Base-by-base conservation (phyloP, 108 stramenopile species). In the Cylindrotheca fusiformis region DNA sequence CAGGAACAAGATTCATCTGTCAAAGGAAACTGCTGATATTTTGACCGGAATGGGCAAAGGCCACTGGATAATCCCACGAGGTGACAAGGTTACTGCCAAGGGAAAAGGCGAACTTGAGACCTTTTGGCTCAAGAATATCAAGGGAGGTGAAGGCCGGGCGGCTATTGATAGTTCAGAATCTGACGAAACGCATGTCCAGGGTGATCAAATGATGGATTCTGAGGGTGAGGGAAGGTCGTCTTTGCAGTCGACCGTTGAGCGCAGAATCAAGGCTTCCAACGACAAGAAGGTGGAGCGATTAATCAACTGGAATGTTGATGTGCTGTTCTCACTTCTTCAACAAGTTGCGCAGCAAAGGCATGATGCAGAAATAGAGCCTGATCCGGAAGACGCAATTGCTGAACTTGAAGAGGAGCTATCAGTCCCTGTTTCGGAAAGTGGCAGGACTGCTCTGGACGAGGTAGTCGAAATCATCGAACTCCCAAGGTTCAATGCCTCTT, bases 61-160 rank as follows among this genome's bases (percentile, higher is more conserved):
- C 23, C 24, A 71, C 36, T 78, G 72, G 78, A 51, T 79, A 21
- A 46, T 46, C 4, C 55, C 65, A 21, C 63, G 81, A 10, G 69
- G 76, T 20, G 50, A 60, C 24, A 19, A 48, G 10, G 71, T 82
- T n/a, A n/a, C 8, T 8, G 81, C 78, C 3, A 82, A 82, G 33
- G 81, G 81, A 24, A 82, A 82, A 58, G 81, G 81, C 18, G 58
- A 60, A 31, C 59, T 82, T 0, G 26, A 69, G 33, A 82, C 81
- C 19, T 82, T 51, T 60, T 82, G 81, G 81, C 51, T 78, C 1
- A 49, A 47, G 6, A 41, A 41, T 41, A 41, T 41, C 14, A 6
- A 14, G 14, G 36, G 36, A 41, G 36, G 10, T 10, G 36, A 41
- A 41, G 14, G 14, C 36, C 36, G 10, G 14, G 6, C 36, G 6